Percentiles rank a stretch among this genome's conserved stretches.
phyloP scores from a whole-genome alignment of 257 asterid species.

The Euphrasia confusa region DNA sequence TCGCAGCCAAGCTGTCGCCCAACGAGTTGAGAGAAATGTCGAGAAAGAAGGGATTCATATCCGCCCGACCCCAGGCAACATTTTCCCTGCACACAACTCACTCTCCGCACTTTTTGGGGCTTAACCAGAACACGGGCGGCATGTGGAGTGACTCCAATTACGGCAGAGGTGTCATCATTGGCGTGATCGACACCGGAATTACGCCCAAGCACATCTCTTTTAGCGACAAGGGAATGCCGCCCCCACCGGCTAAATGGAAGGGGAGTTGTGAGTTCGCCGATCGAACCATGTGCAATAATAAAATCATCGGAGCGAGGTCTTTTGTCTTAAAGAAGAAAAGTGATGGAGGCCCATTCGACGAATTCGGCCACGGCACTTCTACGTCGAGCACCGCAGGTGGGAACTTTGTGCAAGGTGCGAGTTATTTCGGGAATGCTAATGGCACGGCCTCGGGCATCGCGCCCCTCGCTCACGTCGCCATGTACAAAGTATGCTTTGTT shows the following conservation, averaged over 20 bases:
- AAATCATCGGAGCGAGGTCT: neutral
- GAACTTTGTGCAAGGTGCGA: constrained; percentile 33
- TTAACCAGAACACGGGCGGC: constrained; percentile 24
- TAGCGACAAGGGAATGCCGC: neutral
- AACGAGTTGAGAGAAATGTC: no score
- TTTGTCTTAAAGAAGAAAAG: neutral
- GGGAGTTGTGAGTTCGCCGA: no score
- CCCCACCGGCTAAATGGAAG: no score
- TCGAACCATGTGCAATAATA: neutral
- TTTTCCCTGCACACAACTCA: constrained; percentile 25
- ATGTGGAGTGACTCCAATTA: neutral
- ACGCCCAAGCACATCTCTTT: neutral
- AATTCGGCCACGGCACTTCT: constrained; percentile 41
- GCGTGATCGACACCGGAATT: neutral
- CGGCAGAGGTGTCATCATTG: neutral
- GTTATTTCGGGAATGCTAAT: constrained; percentile 37
- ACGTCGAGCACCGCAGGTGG: constrained; percentile 58
- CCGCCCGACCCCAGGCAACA: constrained; percentile 20
- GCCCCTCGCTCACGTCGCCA: constrained; percentile 47
- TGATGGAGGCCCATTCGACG: neutral
- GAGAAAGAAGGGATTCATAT: neutral
- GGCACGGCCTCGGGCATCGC: constrained; percentile 52
- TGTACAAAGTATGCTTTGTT: constrained; percentile 36
- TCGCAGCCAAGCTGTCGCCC: no score
- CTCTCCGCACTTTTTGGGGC: constrained; percentile 34